phyloP scores from a whole-genome alignment of 2,329 filamentous ascomycete species.

The Dothistroma septosporum region DNA sequence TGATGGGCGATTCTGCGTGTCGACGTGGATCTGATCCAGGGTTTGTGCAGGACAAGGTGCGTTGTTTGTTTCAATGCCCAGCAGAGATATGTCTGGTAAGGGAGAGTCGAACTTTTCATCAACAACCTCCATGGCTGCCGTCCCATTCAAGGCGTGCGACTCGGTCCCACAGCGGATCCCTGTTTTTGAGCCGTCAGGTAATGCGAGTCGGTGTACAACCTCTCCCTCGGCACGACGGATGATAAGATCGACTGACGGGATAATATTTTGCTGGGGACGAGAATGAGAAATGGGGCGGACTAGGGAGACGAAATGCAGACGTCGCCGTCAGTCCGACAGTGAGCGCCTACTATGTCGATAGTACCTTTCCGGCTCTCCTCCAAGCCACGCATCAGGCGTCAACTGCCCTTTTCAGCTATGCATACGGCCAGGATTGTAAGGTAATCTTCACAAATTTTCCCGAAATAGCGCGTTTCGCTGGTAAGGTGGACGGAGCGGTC shows the following conservation, averaged over 20 bases:
- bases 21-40: background rate
- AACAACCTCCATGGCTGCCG: background rate
- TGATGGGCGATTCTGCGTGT: background rate
- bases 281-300: constrained; percentile 4
- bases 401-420: constrained; percentile 4
- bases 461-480: background rate
- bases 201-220: background rate
- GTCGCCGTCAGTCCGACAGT: background rate
- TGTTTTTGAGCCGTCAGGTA: background rate
- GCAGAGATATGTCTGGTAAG: constrained; percentile 1
- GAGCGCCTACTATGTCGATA: background rate
- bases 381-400: background rate
- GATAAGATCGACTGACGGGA: background rate
- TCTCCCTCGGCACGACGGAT: background rate
- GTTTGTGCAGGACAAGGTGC: constrained; percentile 1
- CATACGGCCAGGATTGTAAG: background rate
- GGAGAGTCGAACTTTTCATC: constrained; percentile 6
- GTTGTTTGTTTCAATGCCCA: constrained; percentile 3
- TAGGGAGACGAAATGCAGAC: background rate
- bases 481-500: background rate
- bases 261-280: constrained; percentile 1
- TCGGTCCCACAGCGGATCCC: background rate
- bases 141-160: background rate
- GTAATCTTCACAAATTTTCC: background rate
- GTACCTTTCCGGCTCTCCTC: constrained; percentile 4